Conservation (phyloP, 2,329 filamentous ascomycete genomes). For the Talaromyces marneffei region DNA sequence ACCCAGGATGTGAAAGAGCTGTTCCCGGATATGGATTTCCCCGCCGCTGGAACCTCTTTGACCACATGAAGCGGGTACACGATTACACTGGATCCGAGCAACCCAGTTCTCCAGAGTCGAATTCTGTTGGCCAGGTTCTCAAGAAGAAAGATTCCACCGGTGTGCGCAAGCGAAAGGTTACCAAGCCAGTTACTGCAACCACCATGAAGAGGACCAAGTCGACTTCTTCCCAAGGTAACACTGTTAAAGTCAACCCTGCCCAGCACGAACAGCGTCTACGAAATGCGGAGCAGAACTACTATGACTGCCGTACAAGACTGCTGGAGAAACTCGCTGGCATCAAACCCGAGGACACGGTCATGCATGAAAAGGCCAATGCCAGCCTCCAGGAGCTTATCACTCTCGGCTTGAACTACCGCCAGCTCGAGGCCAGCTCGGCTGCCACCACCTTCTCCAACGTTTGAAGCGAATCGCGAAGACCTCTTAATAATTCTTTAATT, state of each 20-base stretch:
- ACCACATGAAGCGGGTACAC: conserved; percentile 96
- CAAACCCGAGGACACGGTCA: conserved; percentile 35
- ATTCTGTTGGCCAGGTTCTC: conserved; percentile 21
- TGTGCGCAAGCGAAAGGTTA: conserved; percentile 36
- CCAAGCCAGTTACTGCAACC: conserved; percentile 29
- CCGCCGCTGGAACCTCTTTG: conserved; percentile 88
- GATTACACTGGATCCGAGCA: conserved; percentile 47
- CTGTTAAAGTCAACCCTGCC: conserved; percentile 26
- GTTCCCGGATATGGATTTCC: conserved; percentile 82
- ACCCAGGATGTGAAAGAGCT: conserved; percentile 79
- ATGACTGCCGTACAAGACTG: conserved; percentile 36
- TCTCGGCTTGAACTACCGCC: conserved; percentile 38
- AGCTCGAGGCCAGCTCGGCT: conserved; percentile 38
- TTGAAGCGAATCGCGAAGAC: conserved; percentile 17
- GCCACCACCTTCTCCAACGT: conserved; percentile 31
- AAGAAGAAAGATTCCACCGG: conserved; percentile 37
- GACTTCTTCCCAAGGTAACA: conserved; percentile 31
- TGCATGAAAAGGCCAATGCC: conserved; percentile 42
- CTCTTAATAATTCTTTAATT: background rate
- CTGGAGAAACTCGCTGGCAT: conserved; percentile 36
- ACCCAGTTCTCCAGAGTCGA: conserved; percentile 38
- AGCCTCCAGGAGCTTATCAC: conserved; percentile 41
- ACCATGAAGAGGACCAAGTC: conserved; percentile 41
- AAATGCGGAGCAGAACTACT: conserved; percentile 39
- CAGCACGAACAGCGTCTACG: conserved; percentile 37